Evolutionary conservation across 768 basidiomycete genomes (phyloP).

Genomic region (Boletellus emodensis): DNA sequence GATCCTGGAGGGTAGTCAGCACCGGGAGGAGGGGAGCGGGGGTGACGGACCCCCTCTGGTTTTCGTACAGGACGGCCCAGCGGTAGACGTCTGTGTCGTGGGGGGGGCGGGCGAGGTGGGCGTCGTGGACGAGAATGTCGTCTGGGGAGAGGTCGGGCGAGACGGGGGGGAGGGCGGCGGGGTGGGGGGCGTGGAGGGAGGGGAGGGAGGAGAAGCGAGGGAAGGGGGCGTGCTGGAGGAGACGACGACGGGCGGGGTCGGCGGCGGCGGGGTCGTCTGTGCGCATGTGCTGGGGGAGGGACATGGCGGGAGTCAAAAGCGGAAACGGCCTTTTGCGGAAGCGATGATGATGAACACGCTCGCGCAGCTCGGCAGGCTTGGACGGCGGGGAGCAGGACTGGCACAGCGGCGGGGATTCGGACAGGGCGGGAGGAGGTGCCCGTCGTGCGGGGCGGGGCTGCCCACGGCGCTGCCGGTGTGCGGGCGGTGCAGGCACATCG

Average conservation of each 20-base stretch:
- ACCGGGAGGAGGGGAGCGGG: background rate
- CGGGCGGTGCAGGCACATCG: constrained; percentile 64
- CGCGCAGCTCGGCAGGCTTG: constrained; percentile 10
- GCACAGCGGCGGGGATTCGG: constrained; percentile 15
- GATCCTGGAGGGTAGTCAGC: constrained; percentile 36
- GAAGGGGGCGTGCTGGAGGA: constrained; percentile 36
- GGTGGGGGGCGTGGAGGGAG: constrained; percentile 19
- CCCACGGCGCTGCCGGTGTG: constrained; percentile 73
- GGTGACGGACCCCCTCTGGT: constrained; percentile 67
- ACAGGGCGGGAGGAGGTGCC: constrained; percentile 38
- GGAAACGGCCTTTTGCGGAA: background rate
- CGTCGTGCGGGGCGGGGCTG: constrained; percentile 57
- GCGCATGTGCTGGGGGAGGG: constrained; percentile 37
- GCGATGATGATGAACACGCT: constrained; percentile 14
- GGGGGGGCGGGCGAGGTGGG: constrained; percentile 19
- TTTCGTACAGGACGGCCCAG: constrained; percentile 81
- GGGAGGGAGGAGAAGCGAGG: constrained; percentile 30
- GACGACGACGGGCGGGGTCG: constrained; percentile 45
- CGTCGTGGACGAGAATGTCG: constrained; percentile 33
- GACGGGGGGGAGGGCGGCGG: background rate
- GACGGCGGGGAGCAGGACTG: constrained; percentile 3
- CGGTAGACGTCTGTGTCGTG: constrained; percentile 52
- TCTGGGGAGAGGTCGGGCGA: background rate
- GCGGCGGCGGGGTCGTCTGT: constrained; percentile 41
- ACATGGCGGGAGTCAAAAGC: constrained; percentile 12